Conservation (phyloP, 192 early-diverging fungal genomes). For the Funneliformis geosporum region DNA sequence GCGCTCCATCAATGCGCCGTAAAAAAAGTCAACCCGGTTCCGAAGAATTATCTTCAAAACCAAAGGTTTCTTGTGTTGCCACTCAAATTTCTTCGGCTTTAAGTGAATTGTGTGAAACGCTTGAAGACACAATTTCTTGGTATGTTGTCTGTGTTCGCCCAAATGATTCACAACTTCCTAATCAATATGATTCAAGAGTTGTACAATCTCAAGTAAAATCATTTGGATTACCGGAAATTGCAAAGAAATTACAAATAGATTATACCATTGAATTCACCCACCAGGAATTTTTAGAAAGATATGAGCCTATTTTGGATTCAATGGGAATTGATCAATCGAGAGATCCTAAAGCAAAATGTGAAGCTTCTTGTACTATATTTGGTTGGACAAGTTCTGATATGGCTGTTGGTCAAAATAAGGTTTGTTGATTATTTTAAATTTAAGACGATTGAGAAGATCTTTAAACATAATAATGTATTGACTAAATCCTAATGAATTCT, state of each 20-base stretch:
- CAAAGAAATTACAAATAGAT: slow-evolving; percentile 61
- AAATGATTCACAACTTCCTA: slow-evolving; percentile 62
- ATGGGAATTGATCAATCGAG: slow-evolving; percentile 40
- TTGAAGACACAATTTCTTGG: slow-evolving; percentile 82
- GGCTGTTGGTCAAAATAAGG: slow-evolving; percentile 58
- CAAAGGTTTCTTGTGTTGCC: slow-evolving; percentile 59
- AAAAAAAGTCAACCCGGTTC: slow-evolving; percentile 45
- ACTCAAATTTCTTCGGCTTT: slow-evolving; percentile 72
- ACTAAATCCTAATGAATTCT: slow-evolving; percentile 26
- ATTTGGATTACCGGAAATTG: slow-evolving; percentile 69
- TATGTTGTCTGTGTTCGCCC: slow-evolving; percentile 76
- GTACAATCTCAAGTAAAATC: slow-evolving; percentile 74
- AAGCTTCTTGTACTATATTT: slow-evolving; percentile 53
- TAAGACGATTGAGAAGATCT: no score
- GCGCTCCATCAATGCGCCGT: slow-evolving; percentile 63
- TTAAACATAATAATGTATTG: neutral
- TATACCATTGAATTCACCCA: slow-evolving; percentile 77
- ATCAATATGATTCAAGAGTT: slow-evolving; percentile 66
- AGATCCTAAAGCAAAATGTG: slow-evolving; percentile 42
- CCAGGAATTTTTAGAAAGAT: slow-evolving; percentile 79
- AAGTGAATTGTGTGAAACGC: slow-evolving; percentile 64
- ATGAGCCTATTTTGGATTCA: slow-evolving; percentile 53
- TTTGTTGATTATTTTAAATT: slow-evolving; percentile 20
- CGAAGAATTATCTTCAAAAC: slow-evolving; percentile 17
- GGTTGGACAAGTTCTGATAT: slow-evolving; percentile 61